These are phyloP conservation scores for Exsudoporus frostii DNA, from an alignment of 768 basidiomycete genomes.

Conservation along the genomic window DNA sequence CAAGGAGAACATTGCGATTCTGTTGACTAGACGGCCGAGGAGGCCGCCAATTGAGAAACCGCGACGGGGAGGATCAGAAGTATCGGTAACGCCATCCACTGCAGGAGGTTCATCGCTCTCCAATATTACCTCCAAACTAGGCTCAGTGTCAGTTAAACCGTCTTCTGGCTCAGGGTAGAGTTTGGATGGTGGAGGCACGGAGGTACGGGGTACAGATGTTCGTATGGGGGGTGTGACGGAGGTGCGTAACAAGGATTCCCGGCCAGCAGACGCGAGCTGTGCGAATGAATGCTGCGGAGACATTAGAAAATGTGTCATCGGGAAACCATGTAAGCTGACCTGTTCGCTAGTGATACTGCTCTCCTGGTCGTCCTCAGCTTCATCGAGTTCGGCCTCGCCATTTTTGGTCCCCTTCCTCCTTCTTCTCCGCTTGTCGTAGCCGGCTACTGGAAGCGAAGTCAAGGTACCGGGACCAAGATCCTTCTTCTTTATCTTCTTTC, in stretches of 20 bases:
- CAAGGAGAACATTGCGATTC: slow-evolving; percentile 29
- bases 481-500: slow-evolving; percentile 47
- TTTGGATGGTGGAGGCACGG: slow-evolving; percentile 40
- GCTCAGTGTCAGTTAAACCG: slow-evolving; percentile 40
- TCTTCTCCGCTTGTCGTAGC: slow-evolving; percentile 59
- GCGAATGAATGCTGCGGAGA: slow-evolving; percentile 24
- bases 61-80: slow-evolving; percentile 16
- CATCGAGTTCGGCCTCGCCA: slow-evolving; percentile 35
- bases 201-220: slow-evolving; percentile 36
- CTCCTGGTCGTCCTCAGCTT: slow-evolving; percentile 50
- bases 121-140: slow-evolving; percentile 58
- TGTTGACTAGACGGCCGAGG: slow-evolving; percentile 44
- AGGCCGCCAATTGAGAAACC: slow-evolving; percentile 46
- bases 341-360: slow-evolving; percentile 37
- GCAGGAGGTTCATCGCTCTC: slow-evolving; percentile 56
- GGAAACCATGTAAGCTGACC: slow-evolving; percentile 34
- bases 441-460: slow-evolving; percentile 64
- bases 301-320: slow-evolving; percentile 6
- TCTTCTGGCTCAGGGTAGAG: slow-evolving; percentile 15
- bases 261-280: slow-evolving; percentile 34
- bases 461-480: slow-evolving; percentile 53
- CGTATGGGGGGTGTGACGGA: slow-evolving; percentile 39
- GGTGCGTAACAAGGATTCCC: slow-evolving; percentile 29
- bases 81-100: slow-evolving; percentile 27
- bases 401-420: slow-evolving; percentile 48